phyloP scores from a whole-genome alignment of 116 monocot species.

The Papilionanthe hybrid region DNA sequence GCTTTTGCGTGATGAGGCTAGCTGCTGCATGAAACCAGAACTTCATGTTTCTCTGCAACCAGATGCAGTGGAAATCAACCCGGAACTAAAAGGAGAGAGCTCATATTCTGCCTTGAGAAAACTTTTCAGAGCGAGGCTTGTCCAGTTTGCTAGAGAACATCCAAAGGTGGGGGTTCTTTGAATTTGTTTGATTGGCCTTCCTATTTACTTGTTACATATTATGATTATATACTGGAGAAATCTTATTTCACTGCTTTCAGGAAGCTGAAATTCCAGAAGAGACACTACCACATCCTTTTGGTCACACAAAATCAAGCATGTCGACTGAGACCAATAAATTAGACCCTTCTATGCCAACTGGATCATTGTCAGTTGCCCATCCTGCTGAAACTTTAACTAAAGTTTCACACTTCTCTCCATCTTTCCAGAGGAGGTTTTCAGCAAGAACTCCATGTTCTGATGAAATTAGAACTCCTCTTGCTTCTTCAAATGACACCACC shows the following conservation, averaged over 20 bases:
- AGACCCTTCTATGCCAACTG: background rate
- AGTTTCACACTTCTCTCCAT: conserved; percentile 38
- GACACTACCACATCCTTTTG: conserved; percentile 68
- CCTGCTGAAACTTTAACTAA: conserved; percentile 9
- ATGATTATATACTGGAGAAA: background rate
- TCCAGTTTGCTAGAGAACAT: conserved; percentile 47
- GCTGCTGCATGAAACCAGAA: conserved; percentile 79
- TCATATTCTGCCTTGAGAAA: conserved; percentile 41
- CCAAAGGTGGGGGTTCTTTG: conserved; percentile 48
- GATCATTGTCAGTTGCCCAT: background rate
- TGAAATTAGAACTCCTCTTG: conserved; percentile 13
- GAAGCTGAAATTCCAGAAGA: conserved; percentile 70
- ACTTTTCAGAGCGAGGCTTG: conserved; percentile 58
- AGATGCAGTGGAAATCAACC: conserved; percentile 27
- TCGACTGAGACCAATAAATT: background rate
- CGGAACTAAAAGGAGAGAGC: conserved; percentile 35
- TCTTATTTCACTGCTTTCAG: conserved; percentile 26
- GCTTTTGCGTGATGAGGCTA: conserved; percentile 56
- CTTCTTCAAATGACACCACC: background rate
- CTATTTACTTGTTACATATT: background rate
- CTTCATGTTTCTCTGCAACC: conserved; percentile 56
- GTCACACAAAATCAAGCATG: conserved; percentile 15
- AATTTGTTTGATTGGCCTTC: background rate
- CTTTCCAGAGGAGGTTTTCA: conserved; percentile 50
- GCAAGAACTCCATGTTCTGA: conserved; percentile 15